phyloP scores from a whole-genome alignment of 2,329 filamentous ascomycete genomes.

The Monosporascus sp. region DNA sequence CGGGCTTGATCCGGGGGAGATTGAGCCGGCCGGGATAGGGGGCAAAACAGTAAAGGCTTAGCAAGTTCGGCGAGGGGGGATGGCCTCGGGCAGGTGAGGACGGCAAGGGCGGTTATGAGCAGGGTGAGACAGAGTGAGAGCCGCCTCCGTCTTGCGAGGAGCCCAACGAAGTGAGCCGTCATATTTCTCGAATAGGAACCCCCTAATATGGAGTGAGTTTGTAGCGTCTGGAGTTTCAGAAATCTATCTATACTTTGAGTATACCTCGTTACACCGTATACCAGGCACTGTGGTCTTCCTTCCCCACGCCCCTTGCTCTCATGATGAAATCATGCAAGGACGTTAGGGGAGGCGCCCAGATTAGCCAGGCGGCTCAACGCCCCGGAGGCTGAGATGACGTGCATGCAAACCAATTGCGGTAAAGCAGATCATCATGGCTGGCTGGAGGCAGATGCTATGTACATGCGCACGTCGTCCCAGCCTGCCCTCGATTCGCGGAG shows the following conservation, averaged over 20 bases:
- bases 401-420: neutral
- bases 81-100: too few species aligned
- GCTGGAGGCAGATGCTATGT: neutral
- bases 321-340: neutral
- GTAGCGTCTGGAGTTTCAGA: neutral
- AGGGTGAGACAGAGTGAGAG: too few species aligned
- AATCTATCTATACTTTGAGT: neutral
- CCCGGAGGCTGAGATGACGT: neutral
- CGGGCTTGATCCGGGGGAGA: neutral
- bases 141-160: neutral
- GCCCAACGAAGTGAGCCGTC: neutral
- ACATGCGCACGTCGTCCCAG: neutral
- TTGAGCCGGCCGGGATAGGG: neutral
- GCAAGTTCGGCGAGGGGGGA: too few species aligned
- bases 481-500: neutral
- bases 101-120: too few species aligned
- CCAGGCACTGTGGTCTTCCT: neutral
- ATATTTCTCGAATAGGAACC: neutral
- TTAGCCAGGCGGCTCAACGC: neutral
- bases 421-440: neutral
- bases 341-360: neutral
- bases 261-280: neutral
- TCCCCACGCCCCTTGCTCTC: neutral
- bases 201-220: neutral
- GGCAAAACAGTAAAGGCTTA: neutral